Evolutionary conservation across 768 basidiomycete genomes (phyloP), one percentile per base, ranked within the genome.

Genomic region (Termitomyces sp.): DNA sequence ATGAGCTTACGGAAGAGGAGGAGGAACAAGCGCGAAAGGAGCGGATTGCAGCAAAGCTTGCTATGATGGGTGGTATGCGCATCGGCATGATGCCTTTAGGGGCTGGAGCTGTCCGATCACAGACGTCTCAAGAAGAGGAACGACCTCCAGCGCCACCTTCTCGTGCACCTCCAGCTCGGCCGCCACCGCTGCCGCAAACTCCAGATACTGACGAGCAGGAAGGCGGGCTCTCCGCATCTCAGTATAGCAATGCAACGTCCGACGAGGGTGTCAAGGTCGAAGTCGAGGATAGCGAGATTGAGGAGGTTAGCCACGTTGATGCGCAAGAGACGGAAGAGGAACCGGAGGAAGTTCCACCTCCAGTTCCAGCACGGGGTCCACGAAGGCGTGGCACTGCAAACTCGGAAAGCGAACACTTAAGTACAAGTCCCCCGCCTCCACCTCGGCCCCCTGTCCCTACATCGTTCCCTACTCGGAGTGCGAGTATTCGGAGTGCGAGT

Each of bases 231-330:
- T 59, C 61, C 20, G 49, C 56, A 4, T 65, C 64, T 32, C 64
- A 62, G 45, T 44, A 76, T 60, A 77, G 80, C 65, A 61, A 69
- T 30, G 65, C 69, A 34, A 71, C 72, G 33, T 82, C 83, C 4
- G 84, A 86, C 20, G 87, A 89, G 45, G 82, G 82, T 10, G 85
- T 85, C 24, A 77, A 78, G 37, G 82, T 85, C 26, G 89, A 89
- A 57, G 82, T 79, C 6, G 87, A 89, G 65, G 88, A 89, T 64
- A 89, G 86, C 60, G 87, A 89, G 66, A 74, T 84, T 14, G 88
- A 90, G 62, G 87, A 89, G 62, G 81, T 87, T 9, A 74, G 71
- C 9, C 76, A 85, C 58, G 82, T 84, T 36, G 85, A 87, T 60
- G 79, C 75, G 18, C 53, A 58, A 34, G 58, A 62, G 9, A 71